Percentiles rank a stretch among this genome's conserved stretches.
phyloP scores from a whole-genome alignment of 129 eudicot genomes.

The Flaveria sonorensis region DNA sequence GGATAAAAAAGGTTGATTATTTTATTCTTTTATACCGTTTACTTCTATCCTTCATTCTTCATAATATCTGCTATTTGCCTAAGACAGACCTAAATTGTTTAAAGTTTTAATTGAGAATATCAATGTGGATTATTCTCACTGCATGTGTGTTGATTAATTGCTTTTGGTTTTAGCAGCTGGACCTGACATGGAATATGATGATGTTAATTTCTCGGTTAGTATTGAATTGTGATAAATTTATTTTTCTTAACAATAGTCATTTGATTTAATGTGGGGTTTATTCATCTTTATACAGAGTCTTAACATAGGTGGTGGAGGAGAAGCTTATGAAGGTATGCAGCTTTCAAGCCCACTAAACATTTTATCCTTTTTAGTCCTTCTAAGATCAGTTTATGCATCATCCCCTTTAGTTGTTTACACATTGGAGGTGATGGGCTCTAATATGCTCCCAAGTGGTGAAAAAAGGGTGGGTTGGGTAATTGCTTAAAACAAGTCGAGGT shows the following conservation, averaged over 20 bases:
- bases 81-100: background rate
- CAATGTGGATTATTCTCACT: background rate
- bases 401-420: background rate
- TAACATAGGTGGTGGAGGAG: constrained; percentile 55
- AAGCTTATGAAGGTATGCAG: constrained; percentile 54
- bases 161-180: constrained; percentile 44
- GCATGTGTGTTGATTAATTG: constrained; percentile 6
- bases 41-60: background rate
- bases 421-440: background rate
- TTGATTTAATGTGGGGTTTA: constrained; percentile 5
- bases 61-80: background rate
- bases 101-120: background rate
- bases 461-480: background rate
- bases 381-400: background rate
- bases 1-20: constrained; percentile 43
- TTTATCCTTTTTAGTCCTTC: background rate
- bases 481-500: background rate
- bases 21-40: constrained; percentile 5
- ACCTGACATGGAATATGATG: constrained; percentile 59
- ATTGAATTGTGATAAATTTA: background rate
- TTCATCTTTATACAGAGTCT: constrained; percentile 47
- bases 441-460: background rate
- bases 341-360: background rate
- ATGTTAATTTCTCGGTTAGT: constrained; percentile 72
- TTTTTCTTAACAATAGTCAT: background rate